phyloP scores from a whole-genome alignment of 2,329 filamentous ascomycete genomes.

The Parasarocladium wereldwijsianum region DNA sequence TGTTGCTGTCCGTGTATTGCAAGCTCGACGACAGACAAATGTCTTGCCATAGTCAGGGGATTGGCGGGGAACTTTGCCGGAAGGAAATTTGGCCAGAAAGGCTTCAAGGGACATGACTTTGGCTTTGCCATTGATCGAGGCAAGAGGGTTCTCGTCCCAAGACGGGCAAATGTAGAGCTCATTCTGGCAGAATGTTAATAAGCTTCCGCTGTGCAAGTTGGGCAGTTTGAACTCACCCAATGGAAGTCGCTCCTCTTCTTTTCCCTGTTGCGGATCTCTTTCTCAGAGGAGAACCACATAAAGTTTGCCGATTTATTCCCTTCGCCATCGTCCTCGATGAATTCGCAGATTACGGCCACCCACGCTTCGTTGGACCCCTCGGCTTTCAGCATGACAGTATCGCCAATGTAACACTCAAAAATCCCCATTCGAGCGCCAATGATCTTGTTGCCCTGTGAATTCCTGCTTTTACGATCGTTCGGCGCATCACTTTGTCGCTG shows the following conservation, averaged over 20 bases:
- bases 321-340: slow-evolving; percentile 44
- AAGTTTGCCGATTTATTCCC: slow-evolving; percentile 61
- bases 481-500: slow-evolving; percentile 11
- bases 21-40: slow-evolving; percentile 80
- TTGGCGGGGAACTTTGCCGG: slow-evolving; percentile 56
- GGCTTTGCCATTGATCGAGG: slow-evolving; percentile 83
- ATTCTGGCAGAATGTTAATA: slow-evolving; percentile 34
- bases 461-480: slow-evolving; percentile 20
- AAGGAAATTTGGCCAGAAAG: slow-evolving; percentile 58
- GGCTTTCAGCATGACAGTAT: slow-evolving; percentile 75
- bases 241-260: slow-evolving; percentile 73
- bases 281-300: slow-evolving; percentile 91
- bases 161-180: slow-evolving; percentile 85
- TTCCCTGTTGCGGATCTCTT: slow-evolving; percentile 70
- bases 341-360: slow-evolving; percentile 80
- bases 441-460: slow-evolving; percentile 34
- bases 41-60: slow-evolving; percentile 68
- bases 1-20: slow-evolving; percentile 73
- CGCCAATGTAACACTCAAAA: slow-evolving; percentile 70
- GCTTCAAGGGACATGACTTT: slow-evolving; percentile 57
- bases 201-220: not conserved
- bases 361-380: slow-evolving; percentile 79
- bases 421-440: slow-evolving; percentile 68
- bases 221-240: slow-evolving; percentile 29
- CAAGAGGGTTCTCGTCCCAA: slow-evolving; percentile 75